Conservation (phyloP, 2,329 filamentous ascomycete species). For the Pseudofabraea citricarpa region DNA sequence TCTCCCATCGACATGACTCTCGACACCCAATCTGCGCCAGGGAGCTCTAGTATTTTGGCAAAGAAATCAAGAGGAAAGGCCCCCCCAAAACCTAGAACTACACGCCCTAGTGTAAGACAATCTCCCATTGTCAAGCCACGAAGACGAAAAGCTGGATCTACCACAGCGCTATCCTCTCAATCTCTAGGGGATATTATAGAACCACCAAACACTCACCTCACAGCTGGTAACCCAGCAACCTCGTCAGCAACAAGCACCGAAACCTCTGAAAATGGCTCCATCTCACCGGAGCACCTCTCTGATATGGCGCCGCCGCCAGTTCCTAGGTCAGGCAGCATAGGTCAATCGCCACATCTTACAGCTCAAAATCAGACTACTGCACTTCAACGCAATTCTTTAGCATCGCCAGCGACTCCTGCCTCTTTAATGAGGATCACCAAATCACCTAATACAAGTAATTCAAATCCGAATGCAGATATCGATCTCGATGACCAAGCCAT, state of each 20-base stretch:
- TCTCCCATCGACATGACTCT: constrained; percentile 26
- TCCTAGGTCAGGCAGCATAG: constrained; percentile 59
- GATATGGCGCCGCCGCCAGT: constrained; percentile 66
- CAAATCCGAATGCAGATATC: constrained; percentile 38
- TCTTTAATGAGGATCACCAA: constrained; percentile 74
- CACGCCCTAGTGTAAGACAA: constrained; percentile 28
- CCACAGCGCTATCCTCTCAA: constrained; percentile 37
- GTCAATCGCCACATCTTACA: constrained; percentile 62
- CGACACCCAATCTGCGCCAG: constrained; percentile 21
- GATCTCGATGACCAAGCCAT: constrained; percentile 49
- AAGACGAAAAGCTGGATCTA: constrained; percentile 37
- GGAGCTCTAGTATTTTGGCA: constrained; percentile 14
- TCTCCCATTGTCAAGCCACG: constrained; percentile 34
- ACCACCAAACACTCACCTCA: constrained; percentile 25
- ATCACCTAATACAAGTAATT: constrained; percentile 25
- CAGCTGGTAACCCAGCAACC: constrained; percentile 32
- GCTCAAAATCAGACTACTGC: constrained; percentile 42
- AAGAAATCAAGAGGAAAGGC: constrained; percentile 21
- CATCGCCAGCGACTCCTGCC: constrained; percentile 74
- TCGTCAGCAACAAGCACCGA: constrained; percentile 35
- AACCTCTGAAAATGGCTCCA: constrained; percentile 58
- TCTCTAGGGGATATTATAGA: constrained; percentile 31
- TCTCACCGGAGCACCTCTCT: constrained; percentile 57
- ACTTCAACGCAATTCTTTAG: constrained; percentile 25
- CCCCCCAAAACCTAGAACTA: constrained; percentile 17